Conservation (phyloP, 805 yeast species). For the Saturnispora sekii region DNA sequence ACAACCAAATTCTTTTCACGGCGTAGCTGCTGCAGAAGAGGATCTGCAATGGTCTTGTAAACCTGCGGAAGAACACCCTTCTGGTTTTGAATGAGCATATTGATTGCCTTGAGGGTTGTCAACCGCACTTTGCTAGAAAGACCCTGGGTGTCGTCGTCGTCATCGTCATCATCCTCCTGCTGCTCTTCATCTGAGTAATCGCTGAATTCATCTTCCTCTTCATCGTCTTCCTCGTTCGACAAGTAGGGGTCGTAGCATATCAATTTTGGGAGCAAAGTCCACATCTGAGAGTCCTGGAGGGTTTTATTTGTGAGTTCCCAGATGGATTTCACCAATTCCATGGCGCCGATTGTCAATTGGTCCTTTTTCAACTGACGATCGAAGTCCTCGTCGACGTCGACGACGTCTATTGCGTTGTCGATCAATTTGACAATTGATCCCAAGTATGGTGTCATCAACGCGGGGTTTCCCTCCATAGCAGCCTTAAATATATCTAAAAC, state of each 20-base stretch:
- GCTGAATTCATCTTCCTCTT: constrained; percentile 26
- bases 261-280: constrained; percentile 19
- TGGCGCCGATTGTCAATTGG: constrained; percentile 39
- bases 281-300: background rate
- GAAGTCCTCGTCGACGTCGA: constrained; percentile 24
- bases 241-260: constrained; percentile 39
- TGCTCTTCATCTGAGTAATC: constrained; percentile 30
- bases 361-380: constrained; percentile 25
- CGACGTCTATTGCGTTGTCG: constrained; percentile 14
- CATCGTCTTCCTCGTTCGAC: constrained; percentile 27
- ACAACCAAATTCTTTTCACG: constrained; percentile 40
- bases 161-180: constrained; percentile 37
- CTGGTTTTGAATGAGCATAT: constrained; percentile 29
- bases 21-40: constrained; percentile 27
- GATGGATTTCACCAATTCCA: constrained; percentile 27
- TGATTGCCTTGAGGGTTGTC: constrained; percentile 36
- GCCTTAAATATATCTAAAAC: background rate
- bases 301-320: background rate
- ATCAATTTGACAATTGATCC: constrained; percentile 11
- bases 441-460: constrained; percentile 15
- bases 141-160: constrained; percentile 26
- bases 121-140: constrained; percentile 55
- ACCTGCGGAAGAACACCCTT: constrained; percentile 30
- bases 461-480: constrained; percentile 15
- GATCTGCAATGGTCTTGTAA: constrained; percentile 25